Base-by-base conservation (phyloP, 2,329 filamentous ascomycete genomes). In the Colletotrichum orbiculare region DNA sequence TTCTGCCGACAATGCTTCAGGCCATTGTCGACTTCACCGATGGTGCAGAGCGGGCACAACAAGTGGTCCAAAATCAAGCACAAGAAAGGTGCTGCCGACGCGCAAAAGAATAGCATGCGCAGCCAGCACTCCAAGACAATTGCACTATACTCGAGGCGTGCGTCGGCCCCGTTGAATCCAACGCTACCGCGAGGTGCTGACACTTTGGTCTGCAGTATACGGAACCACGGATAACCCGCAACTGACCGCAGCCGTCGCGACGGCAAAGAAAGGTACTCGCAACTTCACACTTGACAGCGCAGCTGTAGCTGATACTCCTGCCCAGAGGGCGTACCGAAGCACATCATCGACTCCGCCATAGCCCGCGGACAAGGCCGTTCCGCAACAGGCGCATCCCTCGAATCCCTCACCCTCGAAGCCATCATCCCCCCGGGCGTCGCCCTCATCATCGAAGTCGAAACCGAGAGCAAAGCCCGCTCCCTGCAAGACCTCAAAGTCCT, bases 11-110 rank as follows among this genome's bases (percentile, higher is more conserved):
- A 77, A 76, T 86, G 83, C 68, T 74, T 79, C 62, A 84, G 85
- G 58, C 72, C 76, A 41, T 83, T 90, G 65, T 76, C 76, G 60
- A 81, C 80, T 13, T 83, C 81, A 13, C 69, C 82, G 8, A 63
- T 71, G 8, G 73, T 78, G 12, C 78, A 79, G 66, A 89, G 91
- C 33, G 94, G 94, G 12, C 94, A 97, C 79, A 97, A 91, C 78
- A 91, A 94, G 76, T 99, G 96, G 96, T 94, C 93, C 63, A 97
- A 96, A 73, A 98, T 97, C 79, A 92, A 91, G 74, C 96, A 98
- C 77, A 93, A 96, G 77, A 99, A 99, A 78, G 94, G 91, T 55
- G 92, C 90, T 67, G 91, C 90, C 63, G 96, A 99, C 77, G 85
- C 85, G 64, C 89, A 90, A 71, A 97, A 94, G 78, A 93, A 89